Evolutionary conservation across 1,139 yeast genomes (phyloP).

Genomic region (Lodderomyces beijingensis): DNA sequence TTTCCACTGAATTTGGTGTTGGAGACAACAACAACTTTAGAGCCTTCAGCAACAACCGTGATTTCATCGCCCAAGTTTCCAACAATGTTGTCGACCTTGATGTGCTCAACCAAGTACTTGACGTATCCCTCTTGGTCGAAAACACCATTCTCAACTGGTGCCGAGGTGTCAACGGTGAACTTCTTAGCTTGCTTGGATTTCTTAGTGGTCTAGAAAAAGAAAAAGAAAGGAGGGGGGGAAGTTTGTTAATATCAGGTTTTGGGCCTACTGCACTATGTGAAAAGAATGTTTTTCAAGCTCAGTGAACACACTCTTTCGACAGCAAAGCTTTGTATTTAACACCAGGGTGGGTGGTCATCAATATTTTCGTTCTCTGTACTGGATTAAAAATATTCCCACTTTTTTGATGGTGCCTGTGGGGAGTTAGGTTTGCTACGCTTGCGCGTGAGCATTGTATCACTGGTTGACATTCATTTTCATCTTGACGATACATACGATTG

Average conservation of each 20-base stretch:
- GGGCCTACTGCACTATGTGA: too few species aligned
- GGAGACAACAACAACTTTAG: slow-evolving; percentile 78
- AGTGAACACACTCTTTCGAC: slow-evolving; percentile 11
- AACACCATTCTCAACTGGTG: slow-evolving; percentile 97
- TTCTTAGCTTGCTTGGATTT: slow-evolving; percentile 78
- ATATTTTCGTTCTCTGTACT: too few species aligned
- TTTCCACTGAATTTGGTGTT: slow-evolving; percentile 98
- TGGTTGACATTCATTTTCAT: too few species aligned
- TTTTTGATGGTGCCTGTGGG: too few species aligned
- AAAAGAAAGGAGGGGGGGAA: neutral
- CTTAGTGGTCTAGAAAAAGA: slow-evolving; percentile 59
- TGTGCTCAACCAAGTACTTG: slow-evolving; percentile 97
- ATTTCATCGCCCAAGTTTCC: slow-evolving; percentile 97
- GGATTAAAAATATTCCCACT: too few species aligned
- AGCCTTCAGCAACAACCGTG: slow-evolving; percentile 78
- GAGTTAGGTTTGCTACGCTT: too few species aligned
- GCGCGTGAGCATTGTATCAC: too few species aligned
- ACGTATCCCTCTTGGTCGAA: slow-evolving; percentile 97
- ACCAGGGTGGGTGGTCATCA: too few species aligned
- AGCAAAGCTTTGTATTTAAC: slow-evolving; percentile 13
- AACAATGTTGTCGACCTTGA: slow-evolving; percentile 94
- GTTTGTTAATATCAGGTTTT: too few species aligned
- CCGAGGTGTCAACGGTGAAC: slow-evolving; percentile 94
- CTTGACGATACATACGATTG: slow-evolving; percentile 88
- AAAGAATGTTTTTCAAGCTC: slow-evolving; percentile 1